phyloP scores from a whole-genome alignment of 257 asterid genomes.

The Mentha longifolia region DNA sequence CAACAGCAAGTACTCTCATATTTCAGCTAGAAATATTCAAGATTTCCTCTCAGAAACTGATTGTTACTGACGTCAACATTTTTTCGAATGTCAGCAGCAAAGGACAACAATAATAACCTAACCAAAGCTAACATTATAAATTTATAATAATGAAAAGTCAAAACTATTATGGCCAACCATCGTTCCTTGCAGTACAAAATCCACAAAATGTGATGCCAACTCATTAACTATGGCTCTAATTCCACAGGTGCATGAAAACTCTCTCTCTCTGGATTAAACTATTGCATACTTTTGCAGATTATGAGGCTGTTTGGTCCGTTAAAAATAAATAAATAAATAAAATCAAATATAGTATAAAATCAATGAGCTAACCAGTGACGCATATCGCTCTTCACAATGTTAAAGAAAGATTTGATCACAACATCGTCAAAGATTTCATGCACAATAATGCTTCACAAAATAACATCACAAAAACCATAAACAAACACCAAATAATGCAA shows the following conservation, averaged over 20 bases:
- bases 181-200: no score
- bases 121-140: no score
- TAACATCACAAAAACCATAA: background rate
- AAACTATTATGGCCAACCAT: no score
- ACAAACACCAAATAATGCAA: background rate
- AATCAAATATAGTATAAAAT: background rate
- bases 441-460: background rate
- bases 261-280: constrained; percentile 6
- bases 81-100: no score
- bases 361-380: constrained; percentile 32
- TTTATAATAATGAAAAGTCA: no score
- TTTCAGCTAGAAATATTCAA: no score
- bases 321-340: no score
- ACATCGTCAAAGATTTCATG: background rate
- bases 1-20: no score
- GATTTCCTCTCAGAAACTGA: no score
- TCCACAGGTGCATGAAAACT: background rate
- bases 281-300: background rate
- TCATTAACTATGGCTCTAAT: background rate
- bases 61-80: no score
- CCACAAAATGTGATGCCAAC: no score
- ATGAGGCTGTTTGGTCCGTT: background rate
- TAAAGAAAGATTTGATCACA: constrained; percentile 5
- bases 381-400: background rate
- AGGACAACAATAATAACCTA: no score